Percentiles rank a stretch among this genome's conserved stretches.
Conservation (phyloP, 2,329 filamentous ascomycete genomes). For the Ustilaginoidea virens region DNA sequence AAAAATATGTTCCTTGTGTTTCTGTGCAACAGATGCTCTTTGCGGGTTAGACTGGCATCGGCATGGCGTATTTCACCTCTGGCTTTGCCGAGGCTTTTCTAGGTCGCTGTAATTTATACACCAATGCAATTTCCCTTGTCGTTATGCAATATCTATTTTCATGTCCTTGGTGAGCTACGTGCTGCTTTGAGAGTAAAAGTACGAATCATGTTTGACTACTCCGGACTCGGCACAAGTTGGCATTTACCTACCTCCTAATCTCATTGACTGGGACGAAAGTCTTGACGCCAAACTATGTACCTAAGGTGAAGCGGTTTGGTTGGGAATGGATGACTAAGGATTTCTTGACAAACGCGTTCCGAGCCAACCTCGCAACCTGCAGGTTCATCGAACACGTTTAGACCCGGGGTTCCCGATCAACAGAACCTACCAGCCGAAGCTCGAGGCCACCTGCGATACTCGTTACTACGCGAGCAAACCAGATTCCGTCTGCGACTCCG, state of each 20-base stretch:
- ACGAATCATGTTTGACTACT: no score
- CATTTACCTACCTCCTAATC: no score
- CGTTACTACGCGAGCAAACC: no score
- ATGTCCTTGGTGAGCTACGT: not conserved
- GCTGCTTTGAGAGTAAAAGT: not conserved
- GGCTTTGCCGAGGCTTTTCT: slow-evolving; percentile 31
- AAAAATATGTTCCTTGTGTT: slow-evolving; percentile 14
- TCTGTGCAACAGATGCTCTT: slow-evolving; percentile 26
- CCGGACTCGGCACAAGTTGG: no score
- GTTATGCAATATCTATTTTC: slow-evolving; percentile 5
- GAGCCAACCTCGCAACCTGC: not conserved
- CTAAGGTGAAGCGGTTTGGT: no score
- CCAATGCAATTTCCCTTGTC: slow-evolving; percentile 38
- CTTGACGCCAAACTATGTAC: no score
- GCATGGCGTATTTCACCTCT: slow-evolving; percentile 29
- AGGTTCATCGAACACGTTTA: no score
- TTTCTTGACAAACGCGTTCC: not conserved
- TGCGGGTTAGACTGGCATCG: slow-evolving; percentile 33
- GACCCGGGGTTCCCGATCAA: no score
- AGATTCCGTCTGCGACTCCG: no score
- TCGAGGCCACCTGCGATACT: no score
- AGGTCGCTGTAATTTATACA: slow-evolving; percentile 49
- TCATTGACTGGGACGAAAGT: no score
- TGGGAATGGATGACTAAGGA: slow-evolving; percentile 6
- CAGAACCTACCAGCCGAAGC: no score